Evolutionary conservation across 164 flowering plant species (phyloP), one percentile per base, ranked within the genome.

Genomic region (Annona cherimola): DNA sequence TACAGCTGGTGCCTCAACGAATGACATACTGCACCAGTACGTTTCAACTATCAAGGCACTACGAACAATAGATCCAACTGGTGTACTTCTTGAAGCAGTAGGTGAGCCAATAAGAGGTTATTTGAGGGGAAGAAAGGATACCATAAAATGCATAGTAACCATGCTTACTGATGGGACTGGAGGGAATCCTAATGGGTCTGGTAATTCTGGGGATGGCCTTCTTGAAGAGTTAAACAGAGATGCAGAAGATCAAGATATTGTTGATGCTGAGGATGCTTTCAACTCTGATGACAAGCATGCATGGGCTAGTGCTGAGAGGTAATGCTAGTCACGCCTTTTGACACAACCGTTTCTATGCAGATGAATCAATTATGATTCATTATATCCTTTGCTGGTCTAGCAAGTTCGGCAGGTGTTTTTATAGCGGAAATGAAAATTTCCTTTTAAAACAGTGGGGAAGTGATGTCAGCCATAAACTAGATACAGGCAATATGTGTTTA

Each of bases 1-100:
- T 42, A 95, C 98, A 61, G 99, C 99, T 72, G 99, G 99, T 75
- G 99, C 99, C 72, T 95, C 99, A 64, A 95, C 99, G 70, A 95
- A 90, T 89, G 99, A 95, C 75, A 95, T 95, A 84, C 70, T 95
- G 83, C 97, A 91, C 79, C 99, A 95, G 62, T 95, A 95, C 86
- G 93, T 95, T 78, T 95, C 99, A 71, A 91, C 99, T 41, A 93
- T 95, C 68, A 95, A 91, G 85, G 98, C 98, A 68, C 97, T 95
- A 50, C 81, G 99, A 67, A 86, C 95, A 26, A 90, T 95, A 80
- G 98, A 95, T 71, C 92, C 97, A 67, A 89, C 95, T 63, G 99
- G 98, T 39, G 86, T 93, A 55, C 91, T 95, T 75, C 99, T 95
- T 71, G 99, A 95, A 82, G 90, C 99, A 63, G 98, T 95, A 68